Conservation (phyloP, 805 yeast genomes). For the Kuraishia cidri region DNA sequence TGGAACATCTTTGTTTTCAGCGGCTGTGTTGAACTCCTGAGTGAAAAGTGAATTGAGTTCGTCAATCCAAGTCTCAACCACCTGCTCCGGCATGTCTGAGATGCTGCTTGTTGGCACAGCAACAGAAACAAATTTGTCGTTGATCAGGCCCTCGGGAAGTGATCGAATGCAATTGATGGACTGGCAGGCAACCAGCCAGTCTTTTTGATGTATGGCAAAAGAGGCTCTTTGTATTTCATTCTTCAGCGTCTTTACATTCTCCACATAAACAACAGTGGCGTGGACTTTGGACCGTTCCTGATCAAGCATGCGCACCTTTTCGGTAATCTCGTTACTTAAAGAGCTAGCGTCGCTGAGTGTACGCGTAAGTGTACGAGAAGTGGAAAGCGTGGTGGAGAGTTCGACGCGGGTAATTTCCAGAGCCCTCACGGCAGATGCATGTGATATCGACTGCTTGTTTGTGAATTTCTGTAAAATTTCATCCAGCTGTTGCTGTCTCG, state of each 20-base stretch:
- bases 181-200: constrained; percentile 75
- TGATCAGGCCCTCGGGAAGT: constrained; percentile 43
- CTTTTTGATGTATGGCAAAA: constrained; percentile 55
- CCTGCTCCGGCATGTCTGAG: constrained; percentile 64
- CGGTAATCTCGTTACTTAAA: constrained; percentile 59
- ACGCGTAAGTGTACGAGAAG: constrained; percentile 45
- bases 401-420: constrained; percentile 56
- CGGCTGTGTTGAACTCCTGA: constrained; percentile 61
- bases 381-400: constrained; percentile 48
- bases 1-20: constrained; percentile 54
- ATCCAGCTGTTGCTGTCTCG: constrained; percentile 14
- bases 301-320: constrained; percentile 61
- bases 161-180: constrained; percentile 44
- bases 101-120: constrained; percentile 83
- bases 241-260: constrained; percentile 57
- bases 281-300: constrained; percentile 58
- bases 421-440: constrained; percentile 27
- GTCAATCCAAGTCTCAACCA: constrained; percentile 49
- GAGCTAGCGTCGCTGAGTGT: constrained; percentile 53
- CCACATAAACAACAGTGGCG: constrained; percentile 54
- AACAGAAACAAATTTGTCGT: constrained; percentile 64
- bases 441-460: constrained; percentile 23
- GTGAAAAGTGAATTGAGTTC: constrained; percentile 50
- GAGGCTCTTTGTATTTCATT: constrained; percentile 55
- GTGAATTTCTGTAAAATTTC: constrained; percentile 11